A percentile compares a stretch with the other conserved stretches of the same genome.
Conservation (phyloP, 108 stramenopile species). For the Cyclostephanos tholiformis region DNA sequence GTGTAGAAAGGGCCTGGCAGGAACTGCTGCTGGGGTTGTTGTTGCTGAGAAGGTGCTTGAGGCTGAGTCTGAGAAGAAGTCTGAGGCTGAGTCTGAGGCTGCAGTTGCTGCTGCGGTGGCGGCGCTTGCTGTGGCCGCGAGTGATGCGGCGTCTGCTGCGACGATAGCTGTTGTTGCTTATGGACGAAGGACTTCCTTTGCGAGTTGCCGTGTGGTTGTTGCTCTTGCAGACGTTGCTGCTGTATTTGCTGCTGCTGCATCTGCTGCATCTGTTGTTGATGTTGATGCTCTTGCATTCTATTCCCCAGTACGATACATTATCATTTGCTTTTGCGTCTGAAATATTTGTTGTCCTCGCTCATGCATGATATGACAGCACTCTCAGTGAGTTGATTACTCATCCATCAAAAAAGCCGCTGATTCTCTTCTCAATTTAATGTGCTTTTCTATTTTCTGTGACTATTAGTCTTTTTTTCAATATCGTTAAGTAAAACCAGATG, state of each 20-base stretch:
- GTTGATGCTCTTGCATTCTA: background rate
- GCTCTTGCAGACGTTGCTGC: conserved; percentile 17
- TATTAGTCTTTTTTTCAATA: background rate
- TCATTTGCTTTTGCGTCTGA: too few relatives aligned
- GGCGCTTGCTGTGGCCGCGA: conserved; percentile 2
- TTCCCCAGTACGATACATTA: background rate
- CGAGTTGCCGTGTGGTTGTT: conserved; percentile 3
- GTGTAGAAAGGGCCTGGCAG: conserved; percentile 15
- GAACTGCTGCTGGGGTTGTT: conserved; percentile 27
- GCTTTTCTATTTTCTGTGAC: background rate
- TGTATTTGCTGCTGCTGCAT: conserved; percentile 9
- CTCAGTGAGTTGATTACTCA: too few relatives aligned
- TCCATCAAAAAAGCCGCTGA: too few relatives aligned
- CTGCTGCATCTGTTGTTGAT: background rate
- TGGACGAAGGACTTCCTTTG: background rate
- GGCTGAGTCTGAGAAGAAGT: background rate
- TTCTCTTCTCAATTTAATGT: too few relatives aligned
- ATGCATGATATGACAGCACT: too few relatives aligned
- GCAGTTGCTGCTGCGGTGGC: background rate
- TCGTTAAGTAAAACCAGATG: background rate
- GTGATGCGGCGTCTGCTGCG: background rate
- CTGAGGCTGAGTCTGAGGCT: conserved; percentile 10
- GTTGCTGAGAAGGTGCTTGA: conserved; percentile 20
- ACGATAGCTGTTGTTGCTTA: conserved; percentile 5
- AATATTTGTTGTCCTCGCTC: too few relatives aligned